Evolutionary conservation across 2,329 filamentous ascomycete genomes (phyloP), one percentile per base, ranked within the genome.

Genomic region (Diaporthe helianthi): DNA sequence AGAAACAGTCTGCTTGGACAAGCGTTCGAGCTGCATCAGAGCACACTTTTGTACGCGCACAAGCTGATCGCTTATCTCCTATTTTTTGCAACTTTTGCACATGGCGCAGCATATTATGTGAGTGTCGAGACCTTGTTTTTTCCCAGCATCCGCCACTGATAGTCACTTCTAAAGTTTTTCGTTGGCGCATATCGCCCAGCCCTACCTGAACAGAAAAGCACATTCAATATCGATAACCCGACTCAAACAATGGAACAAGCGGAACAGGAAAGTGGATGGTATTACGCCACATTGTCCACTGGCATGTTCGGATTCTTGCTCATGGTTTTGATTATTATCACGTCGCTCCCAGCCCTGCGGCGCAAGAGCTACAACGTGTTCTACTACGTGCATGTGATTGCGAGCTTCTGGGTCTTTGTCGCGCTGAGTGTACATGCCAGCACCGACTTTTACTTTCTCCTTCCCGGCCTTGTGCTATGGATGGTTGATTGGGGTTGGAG

Each of bases 391-490:
- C 72, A 73, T 44, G 24, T 73, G 13, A 29, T 67, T 1, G 65
- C 46, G 22, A 70, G 71, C 36, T 9, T 58, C 33, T 51, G 51
- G 15, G 64, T 64, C 3, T 72, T 73, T 13, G 1, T 70, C 24
- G 54, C 46, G 6, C 47, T 64, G 1, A 68, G 69, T 26, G 36
- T 72, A 8, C 72, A 73, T 33, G 65, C 72, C 19, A 73, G 71
- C 65, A 72, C 71, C 3, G 65, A 73, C 54, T 73, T 73, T 41
- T 73, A 73, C 24, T 66, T 71, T 15, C 69, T 73, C 4, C 22
- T 73, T 1, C 72, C 71, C 2, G 71, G 72, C 2, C 55, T 73
- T 4, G 26, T 69, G 1, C 44, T 73, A 0, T 68, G 69, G 66
- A 12, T 71, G 10, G 46, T 49, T 2, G 71, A 73, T 12, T 72